Percentiles rank a stretch among this genome's conserved stretches.
Conservation (phyloP, 441 rosid genomes). For the Macaranga tanarius region DNA sequence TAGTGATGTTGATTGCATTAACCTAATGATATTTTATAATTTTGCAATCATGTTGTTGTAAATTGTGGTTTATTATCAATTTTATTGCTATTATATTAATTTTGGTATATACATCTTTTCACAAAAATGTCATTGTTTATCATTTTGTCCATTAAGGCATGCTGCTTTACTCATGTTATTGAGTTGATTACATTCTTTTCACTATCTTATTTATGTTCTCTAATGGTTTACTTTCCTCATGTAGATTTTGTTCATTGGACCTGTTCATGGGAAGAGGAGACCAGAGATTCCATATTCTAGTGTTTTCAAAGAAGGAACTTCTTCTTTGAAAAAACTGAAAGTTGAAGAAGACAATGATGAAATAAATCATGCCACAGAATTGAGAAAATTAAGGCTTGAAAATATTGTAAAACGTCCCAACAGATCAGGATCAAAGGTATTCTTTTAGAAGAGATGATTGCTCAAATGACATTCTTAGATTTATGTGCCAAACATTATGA, state of each 20-base stretch:
- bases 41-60: neutral
- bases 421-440: slow-evolving; percentile 72
- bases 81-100: neutral
- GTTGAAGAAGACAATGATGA: slow-evolving; percentile 34
- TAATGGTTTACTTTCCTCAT: slow-evolving; percentile 21
- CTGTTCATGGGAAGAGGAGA: slow-evolving; percentile 54
- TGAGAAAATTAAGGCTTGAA: slow-evolving; percentile 43
- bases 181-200: slow-evolving; percentile 17
- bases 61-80: neutral
- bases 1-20: neutral
- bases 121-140: slow-evolving; percentile 4
- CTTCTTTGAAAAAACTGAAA: slow-evolving; percentile 26
- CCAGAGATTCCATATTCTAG: slow-evolving; percentile 47
- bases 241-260: slow-evolving; percentile 73
- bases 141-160: slow-evolving; percentile 14
- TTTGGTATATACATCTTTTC: neutral
- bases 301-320: slow-evolving; percentile 34
- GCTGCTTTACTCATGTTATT: slow-evolving; percentile 12
- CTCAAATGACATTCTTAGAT: slow-evolving; percentile 17
- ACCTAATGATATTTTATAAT: neutral
- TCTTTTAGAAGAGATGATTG: slow-evolving; percentile 19
- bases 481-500: slow-evolving; percentile 17
- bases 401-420: slow-evolving; percentile 56
- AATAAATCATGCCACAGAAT: slow-evolving; percentile 40
- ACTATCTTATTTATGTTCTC: slow-evolving; percentile 15